phyloP scores from a whole-genome alignment of 306 rosid species.

The Pterocarpus macrocarpus region DNA sequence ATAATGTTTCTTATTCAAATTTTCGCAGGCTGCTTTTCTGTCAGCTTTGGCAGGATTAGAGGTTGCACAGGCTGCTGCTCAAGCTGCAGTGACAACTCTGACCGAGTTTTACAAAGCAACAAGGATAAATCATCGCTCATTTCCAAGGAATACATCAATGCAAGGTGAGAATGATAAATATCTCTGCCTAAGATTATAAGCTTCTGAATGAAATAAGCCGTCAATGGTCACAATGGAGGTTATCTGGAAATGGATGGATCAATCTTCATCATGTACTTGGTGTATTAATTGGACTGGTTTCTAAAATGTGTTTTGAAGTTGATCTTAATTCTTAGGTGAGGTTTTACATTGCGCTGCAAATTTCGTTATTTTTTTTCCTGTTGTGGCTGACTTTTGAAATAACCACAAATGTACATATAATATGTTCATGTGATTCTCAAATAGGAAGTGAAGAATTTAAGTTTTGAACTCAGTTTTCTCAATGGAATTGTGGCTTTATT shows the following conservation, averaged over 20 bases:
- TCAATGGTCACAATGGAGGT: conserved; percentile 9
- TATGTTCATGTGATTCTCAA: neutral
- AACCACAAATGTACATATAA: neutral
- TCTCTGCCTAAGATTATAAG: neutral
- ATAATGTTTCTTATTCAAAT: conserved; percentile 29
- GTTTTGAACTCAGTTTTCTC: conserved; percentile 35
- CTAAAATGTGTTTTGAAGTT: conserved; percentile 9
- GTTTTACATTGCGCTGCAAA: conserved; percentile 1
- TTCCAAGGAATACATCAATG: conserved; percentile 46
- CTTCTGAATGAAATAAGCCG: conserved; percentile 33
- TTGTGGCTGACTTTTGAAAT: neutral
- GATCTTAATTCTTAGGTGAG: conserved; percentile 7
- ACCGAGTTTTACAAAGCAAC: conserved; percentile 61
- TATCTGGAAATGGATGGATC: conserved; percentile 28
- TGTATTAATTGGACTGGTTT: conserved; percentile 21
- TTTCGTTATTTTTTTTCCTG: neutral
- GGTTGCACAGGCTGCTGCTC: conserved; percentile 85
- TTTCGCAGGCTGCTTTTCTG: conserved; percentile 81
- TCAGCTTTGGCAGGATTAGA: conserved; percentile 84
- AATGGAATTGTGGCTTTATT: conserved; percentile 39
- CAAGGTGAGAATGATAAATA: conserved; percentile 58
- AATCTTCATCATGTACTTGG: conserved; percentile 12
- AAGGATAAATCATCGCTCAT: conserved; percentile 50
- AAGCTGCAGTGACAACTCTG: conserved; percentile 72
- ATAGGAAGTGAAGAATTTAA: neutral